Conservation (phyloP, 2,329 filamentous ascomycete genomes). For the Aspergillus sp. region DNA sequence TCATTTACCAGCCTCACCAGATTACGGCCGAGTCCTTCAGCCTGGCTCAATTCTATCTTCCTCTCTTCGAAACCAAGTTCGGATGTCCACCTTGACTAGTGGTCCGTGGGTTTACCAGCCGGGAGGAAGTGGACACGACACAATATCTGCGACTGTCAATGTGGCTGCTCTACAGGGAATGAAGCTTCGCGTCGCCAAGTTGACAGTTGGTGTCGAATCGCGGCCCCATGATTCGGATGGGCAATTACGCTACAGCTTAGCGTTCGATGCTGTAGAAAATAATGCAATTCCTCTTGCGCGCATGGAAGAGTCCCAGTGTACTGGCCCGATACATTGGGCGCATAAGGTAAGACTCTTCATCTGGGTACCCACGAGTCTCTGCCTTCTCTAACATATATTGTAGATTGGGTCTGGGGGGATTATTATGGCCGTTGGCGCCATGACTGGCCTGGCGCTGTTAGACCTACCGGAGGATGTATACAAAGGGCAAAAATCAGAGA, state of each 20-base stretch:
- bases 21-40: constrained; percentile 19
- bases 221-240: not conserved
- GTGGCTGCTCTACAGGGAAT: constrained; percentile 31
- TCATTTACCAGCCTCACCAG: constrained; percentile 15
- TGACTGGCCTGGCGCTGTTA: constrained; percentile 27
- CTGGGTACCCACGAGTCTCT: not conserved
- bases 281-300: not conserved
- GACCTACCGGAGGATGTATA: constrained; percentile 22
- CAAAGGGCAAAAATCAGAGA: not conserved
- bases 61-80: constrained; percentile 24
- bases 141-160: constrained; percentile 22
- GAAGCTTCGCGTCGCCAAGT: constrained; percentile 28
- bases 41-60: constrained; percentile 31
- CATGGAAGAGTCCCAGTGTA: constrained; percentile 22
- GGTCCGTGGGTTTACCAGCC: constrained; percentile 32
- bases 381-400: constrained; percentile 7
- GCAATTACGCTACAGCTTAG: constrained; percentile 6
- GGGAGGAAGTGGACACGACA: not conserved
- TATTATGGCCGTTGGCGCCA: constrained; percentile 23
- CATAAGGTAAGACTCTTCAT: constrained; percentile 25
- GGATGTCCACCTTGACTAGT: constrained; percentile 30
- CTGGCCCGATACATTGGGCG: constrained; percentile 35
- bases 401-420: constrained; percentile 25
- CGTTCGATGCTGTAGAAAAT: constrained; percentile 17
- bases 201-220: constrained; percentile 17